These are phyloP conservation scores for Colletotrichum eleusines DNA, from an alignment of 2,329 filamentous ascomycete species.

Conservation along the genomic window DNA sequence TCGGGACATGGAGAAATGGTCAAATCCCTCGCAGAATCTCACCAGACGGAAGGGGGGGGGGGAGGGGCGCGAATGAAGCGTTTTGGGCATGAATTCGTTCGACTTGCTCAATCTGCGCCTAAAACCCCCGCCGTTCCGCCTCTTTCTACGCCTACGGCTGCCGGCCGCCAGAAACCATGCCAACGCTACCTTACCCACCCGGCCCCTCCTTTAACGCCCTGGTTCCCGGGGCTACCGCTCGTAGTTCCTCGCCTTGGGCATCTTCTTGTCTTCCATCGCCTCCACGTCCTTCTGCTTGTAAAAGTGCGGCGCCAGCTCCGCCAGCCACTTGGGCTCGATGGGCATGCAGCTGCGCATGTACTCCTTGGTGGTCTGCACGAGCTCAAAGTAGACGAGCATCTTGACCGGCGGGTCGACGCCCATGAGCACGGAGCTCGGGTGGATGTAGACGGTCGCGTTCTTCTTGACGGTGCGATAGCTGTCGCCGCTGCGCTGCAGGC, in stretches of 20 bases:
- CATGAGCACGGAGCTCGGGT: slow-evolving; percentile 86
- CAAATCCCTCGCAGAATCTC: neutral
- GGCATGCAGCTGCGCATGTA: slow-evolving; percentile 93
- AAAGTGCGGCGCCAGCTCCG: slow-evolving; percentile 92
- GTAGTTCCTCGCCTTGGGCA: slow-evolving; percentile 53
- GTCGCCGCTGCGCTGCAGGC: slow-evolving; percentile 85
- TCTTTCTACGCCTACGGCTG: neutral
- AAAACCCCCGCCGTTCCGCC: neutral
- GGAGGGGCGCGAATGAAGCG: neutral
- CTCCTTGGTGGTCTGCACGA: slow-evolving; percentile 87
- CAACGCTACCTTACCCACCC: neutral
- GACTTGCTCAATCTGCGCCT: neutral
- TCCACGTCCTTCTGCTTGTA: slow-evolving; percentile 94
- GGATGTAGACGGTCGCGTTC: slow-evolving; percentile 88
- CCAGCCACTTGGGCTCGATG: slow-evolving; percentile 85
- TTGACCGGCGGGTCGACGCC: slow-evolving; percentile 80
- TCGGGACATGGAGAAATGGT: neutral
- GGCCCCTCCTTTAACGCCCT: neutral
- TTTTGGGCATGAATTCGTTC: neutral
- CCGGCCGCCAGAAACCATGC: neutral
- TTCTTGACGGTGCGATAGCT: slow-evolving; percentile 94
- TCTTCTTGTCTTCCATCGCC: slow-evolving; percentile 80
- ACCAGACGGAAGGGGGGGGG: neutral
- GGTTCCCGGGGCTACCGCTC: slow-evolving; percentile 8
- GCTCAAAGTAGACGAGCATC: slow-evolving; percentile 89